These are phyloP conservation scores for Penicillium atrosanguineum DNA, from an alignment of 495 filamentous ascomycete genomes.

Conservation along the genomic window DNA sequence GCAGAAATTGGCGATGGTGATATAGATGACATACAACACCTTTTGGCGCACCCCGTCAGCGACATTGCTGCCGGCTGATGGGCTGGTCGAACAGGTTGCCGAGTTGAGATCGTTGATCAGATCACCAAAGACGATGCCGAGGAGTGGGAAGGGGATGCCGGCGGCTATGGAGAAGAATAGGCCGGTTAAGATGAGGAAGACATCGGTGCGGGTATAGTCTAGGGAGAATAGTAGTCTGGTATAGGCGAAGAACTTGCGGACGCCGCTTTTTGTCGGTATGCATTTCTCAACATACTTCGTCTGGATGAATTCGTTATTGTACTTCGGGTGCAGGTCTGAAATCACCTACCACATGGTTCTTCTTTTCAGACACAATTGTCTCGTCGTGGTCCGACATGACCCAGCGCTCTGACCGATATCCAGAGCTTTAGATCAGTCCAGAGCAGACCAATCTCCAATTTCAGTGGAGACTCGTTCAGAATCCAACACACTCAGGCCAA, in stretches of 20 bases:
- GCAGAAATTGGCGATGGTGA: slow-evolving; percentile 59
- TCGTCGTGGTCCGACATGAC: not conserved
- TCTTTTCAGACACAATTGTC: not conserved
- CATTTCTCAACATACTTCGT: slow-evolving; percentile 13
- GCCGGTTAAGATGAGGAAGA: slow-evolving; percentile 36
- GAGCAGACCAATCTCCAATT: not conserved
- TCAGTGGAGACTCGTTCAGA: no score
- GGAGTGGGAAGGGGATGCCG: slow-evolving; percentile 63
- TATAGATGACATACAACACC: slow-evolving; percentile 60
- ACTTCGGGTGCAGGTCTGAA: not conserved
- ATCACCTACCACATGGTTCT: not conserved
- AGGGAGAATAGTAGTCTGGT: slow-evolving; percentile 31
- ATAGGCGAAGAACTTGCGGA: slow-evolving; percentile 24
- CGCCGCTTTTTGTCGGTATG: slow-evolving; percentile 16
- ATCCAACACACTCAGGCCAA: no score
- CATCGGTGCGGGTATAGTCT: slow-evolving; percentile 29
- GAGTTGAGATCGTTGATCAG: slow-evolving; percentile 54
- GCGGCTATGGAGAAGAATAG: slow-evolving; percentile 55
- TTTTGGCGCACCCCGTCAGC: slow-evolving; percentile 36
- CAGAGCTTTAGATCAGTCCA: not conserved
- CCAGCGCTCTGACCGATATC: not conserved
- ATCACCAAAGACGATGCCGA: slow-evolving; percentile 67
- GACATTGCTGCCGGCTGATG: slow-evolving; percentile 12
- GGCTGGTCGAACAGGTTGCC: slow-evolving; percentile 23
- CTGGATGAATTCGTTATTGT: not conserved